Percentiles rank a stretch among this genome's conserved stretches.
Evolutionary conservation across 257 asterid species (phyloP).

Genomic region (Lycium ferocissimum): DNA sequence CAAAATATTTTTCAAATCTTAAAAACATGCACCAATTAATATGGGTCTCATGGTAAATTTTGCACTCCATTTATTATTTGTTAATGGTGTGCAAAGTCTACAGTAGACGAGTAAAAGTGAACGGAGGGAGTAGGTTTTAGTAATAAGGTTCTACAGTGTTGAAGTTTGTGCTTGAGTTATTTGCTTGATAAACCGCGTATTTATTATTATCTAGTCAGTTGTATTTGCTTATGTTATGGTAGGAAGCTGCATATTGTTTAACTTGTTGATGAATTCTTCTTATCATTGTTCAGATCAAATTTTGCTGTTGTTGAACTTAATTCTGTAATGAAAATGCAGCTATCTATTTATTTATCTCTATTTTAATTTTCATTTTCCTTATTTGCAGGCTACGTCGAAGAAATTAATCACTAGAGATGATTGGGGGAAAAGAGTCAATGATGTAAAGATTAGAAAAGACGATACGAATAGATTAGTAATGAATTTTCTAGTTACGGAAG

Average conservation of each 20-base stretch:
- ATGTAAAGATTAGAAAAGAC: slow-evolving; percentile 63
- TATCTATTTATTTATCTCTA: slow-evolving; percentile 11
- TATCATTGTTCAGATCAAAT: not conserved
- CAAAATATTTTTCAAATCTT: too few relatives aligned
- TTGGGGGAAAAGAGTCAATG: slow-evolving; percentile 74
- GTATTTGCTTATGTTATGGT: not conserved
- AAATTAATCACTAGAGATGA: slow-evolving; percentile 69
- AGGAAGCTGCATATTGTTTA: slow-evolving; percentile 9
- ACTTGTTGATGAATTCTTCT: not conserved
- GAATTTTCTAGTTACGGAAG: slow-evolving; percentile 86
- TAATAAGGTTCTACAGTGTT: not conserved
- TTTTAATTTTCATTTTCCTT: slow-evolving; percentile 23
- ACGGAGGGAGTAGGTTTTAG: not conserved
- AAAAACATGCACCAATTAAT: too few relatives aligned
- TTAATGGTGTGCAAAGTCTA: too few relatives aligned
- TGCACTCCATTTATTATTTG: too few relatives aligned
- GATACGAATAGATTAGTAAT: slow-evolving; percentile 82
- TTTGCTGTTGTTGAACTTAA: not conserved
- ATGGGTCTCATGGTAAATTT: too few relatives aligned
- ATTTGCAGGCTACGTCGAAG: slow-evolving; percentile 61
- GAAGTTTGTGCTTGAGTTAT: not conserved
- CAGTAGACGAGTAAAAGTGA: too few relatives aligned
- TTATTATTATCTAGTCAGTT: not conserved
- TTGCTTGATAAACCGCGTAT: not conserved
- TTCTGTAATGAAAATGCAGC: not conserved